These are phyloP conservation scores for Lachancea dasiensis DNA, from an alignment of 805 yeast genomes.

Conservation along the genomic window DNA sequence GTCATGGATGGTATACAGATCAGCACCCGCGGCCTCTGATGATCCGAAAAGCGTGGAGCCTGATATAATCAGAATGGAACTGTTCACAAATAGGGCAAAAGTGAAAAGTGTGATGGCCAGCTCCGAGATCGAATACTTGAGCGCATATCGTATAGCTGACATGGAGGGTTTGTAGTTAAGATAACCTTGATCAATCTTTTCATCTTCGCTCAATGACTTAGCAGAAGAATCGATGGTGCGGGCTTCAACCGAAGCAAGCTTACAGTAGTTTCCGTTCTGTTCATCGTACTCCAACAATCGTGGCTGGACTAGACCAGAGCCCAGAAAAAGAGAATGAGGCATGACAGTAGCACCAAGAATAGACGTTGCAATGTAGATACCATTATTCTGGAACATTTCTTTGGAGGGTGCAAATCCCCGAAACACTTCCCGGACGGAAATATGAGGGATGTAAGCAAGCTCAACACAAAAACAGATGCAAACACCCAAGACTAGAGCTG, in stretches of 20 bases:
- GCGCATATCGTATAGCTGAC: conserved; percentile 65
- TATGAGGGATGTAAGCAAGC: conserved; percentile 47
- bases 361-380: conserved; percentile 70
- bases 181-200: conserved; percentile 35
- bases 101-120: conserved; percentile 64
- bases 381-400: conserved; percentile 48
- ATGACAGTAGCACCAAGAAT: conserved; percentile 90
- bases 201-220: conserved; percentile 16
- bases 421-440: conserved; percentile 46
- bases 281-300: conserved; percentile 70
- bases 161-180: conserved; percentile 61
- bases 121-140: conserved; percentile 68
- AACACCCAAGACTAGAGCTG: conserved; percentile 64
- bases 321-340: conserved; percentile 86
- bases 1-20: conserved; percentile 68
- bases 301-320: conserved; percentile 83
- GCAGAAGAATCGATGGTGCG: conserved; percentile 10
- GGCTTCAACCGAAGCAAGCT: conserved; percentile 12
- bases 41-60: conserved; percentile 72
- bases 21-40: conserved; percentile 71
- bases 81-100: conserved; percentile 80
- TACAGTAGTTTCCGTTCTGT: conserved; percentile 43
- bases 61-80: conserved; percentile 75
- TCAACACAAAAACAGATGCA: conserved; percentile 76
- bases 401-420: conserved; percentile 64